These are phyloP conservation scores for bread wheat (Triticum aestivum) DNA, from an alignment of 176 grass and related monocot genomes.

Conservation along the genomic window DNA sequence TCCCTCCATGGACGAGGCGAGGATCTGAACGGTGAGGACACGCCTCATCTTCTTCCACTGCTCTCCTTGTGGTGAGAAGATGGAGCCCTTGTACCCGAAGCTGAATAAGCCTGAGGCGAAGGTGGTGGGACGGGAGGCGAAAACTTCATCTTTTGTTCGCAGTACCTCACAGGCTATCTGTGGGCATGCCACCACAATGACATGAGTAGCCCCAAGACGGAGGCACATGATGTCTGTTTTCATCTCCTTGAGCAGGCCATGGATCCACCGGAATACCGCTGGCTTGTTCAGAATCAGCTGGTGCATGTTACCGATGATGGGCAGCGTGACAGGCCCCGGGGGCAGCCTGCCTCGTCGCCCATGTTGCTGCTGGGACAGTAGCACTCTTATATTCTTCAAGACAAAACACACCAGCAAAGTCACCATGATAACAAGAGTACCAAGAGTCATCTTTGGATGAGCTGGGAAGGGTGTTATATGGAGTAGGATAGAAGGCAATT, in stretches of 20 bases:
- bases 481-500: not conserved
- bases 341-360: not conserved
- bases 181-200: not conserved
- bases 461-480: not conserved
- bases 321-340: not conserved
- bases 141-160: not conserved
- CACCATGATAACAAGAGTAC: not conserved
- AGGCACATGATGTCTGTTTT: not conserved
- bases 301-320: not conserved
- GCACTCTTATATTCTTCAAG: not conserved
- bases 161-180: not conserved
- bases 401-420: not conserved
- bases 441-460: not conserved
- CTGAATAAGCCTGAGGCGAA: not conserved
- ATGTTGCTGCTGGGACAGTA: not conserved
- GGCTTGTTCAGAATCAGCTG: constrained; percentile 11
- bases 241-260: not conserved
- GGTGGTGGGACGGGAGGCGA: not conserved
- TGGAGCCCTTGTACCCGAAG: not conserved
- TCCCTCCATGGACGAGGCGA: not conserved
- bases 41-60: constrained; percentile 43
- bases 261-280: not conserved
- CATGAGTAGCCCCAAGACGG: not conserved
- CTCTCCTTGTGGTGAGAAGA: not conserved
- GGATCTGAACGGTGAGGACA: constrained; percentile 3